Base-by-base conservation (phyloP, 2,329 filamentous ascomycete species). In the Myriosclerotinia scirpicola region DNA sequence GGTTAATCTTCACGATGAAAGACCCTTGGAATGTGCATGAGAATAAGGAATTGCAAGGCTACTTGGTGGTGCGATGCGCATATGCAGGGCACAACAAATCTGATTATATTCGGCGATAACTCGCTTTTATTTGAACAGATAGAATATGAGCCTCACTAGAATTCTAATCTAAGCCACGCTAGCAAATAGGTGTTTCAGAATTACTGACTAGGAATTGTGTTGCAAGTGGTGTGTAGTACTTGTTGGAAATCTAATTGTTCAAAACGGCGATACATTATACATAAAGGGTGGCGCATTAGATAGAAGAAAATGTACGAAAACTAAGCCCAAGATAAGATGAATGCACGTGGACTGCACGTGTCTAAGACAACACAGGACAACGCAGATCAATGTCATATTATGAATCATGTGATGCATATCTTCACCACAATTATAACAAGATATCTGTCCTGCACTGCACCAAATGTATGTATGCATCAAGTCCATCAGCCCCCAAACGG, bases 341-440 rank as follows among this genome's bases (percentile, higher is more conserved):
- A 42, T 42, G 46, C 60, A 63, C 60, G 60, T 63, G 60, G 5
- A 54, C 22, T 63, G n/a, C 60, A 63, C 60, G 60, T 63, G 60
- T 34, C 17, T 40, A 40, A 40, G 8, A 40, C 38, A 26, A 40
- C 40, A 22, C 11, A 14, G 20, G 34, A 62, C 9, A 42, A 52
- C 52, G 30, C 44, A 48, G n/a, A 26, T 50, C 56, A 30, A 60
- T 60, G 44, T 48, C 26, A 48, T 53, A 36, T 44, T 20, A 54
- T 30, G 7, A 30, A 44, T 54, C 60, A 54, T 30, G 60, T 63
- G 60, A 63, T 54, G 26, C 11, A 9, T 20, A 1, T 30, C 22
- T n/a, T 54, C 36, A 40, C 34, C 59, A 40, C 53, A 62, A 40
- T n/a, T 17, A 62, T 26, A 17, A 30, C 8, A 40, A 22, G 34